Evolutionary conservation across 164 flowering plant species (phyloP).

Genomic region (Berberis thunbergii): DNA sequence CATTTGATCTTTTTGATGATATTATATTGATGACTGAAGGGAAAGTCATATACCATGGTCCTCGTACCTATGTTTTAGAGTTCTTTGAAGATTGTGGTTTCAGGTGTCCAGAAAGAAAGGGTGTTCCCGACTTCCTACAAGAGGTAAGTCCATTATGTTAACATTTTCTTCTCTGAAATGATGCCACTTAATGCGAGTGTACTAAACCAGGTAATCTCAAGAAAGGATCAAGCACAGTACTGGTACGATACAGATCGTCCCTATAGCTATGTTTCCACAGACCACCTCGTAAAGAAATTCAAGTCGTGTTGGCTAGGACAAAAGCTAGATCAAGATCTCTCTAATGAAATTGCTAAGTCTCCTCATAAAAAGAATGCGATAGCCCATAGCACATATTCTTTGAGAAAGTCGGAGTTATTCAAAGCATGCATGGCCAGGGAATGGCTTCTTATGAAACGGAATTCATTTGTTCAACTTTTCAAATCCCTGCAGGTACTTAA

Average conservation of each 20-base stretch:
- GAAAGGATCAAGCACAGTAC: slow-evolving; percentile 43
- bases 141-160: slow-evolving; percentile 19
- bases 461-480: slow-evolving; percentile 28
- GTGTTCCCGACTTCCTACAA: slow-evolving; percentile 41
- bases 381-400: slow-evolving; percentile 20
- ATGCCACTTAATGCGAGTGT: neutral
- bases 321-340: neutral
- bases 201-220: slow-evolving; percentile 27
- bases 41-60: slow-evolving; percentile 32
- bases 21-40: slow-evolving; percentile 41
- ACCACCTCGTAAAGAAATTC: slow-evolving; percentile 30
- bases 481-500: slow-evolving; percentile 28
- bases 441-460: slow-evolving; percentile 37
- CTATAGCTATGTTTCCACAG: slow-evolving; percentile 29
- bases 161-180: neutral
- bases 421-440: slow-evolving; percentile 39
- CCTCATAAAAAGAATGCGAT: neutral
- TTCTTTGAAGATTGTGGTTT: slow-evolving; percentile 43
- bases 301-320: slow-evolving; percentile 33
- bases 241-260: slow-evolving; percentile 16
- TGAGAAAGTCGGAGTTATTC: slow-evolving; percentile 30
- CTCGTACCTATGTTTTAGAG: slow-evolving; percentile 19
- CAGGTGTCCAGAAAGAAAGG: slow-evolving; percentile 35
- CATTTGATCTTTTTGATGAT: slow-evolving; percentile 42
- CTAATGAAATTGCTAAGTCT: neutral